phyloP scores from a whole-genome alignment of 352 stramenopile species.

The Pythium brachiatum region DNA sequence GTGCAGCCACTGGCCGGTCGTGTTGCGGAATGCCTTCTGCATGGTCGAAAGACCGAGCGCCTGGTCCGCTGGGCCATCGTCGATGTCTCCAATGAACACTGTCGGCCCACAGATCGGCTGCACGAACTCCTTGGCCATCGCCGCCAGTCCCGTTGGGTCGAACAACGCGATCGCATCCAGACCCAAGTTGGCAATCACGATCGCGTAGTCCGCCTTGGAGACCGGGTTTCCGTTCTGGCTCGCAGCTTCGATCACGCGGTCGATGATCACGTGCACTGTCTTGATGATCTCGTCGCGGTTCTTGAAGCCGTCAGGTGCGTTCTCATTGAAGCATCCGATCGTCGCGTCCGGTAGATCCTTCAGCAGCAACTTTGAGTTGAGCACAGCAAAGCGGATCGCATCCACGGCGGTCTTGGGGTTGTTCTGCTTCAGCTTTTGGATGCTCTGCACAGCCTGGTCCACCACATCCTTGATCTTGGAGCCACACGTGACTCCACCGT shows the following conservation, averaged over 20 bases:
- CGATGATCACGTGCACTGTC: conserved; percentile 42
- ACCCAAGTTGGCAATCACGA: conserved; percentile 39
- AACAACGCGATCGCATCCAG: conserved; percentile 43
- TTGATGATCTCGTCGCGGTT: conserved; percentile 39
- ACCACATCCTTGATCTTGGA: conserved; percentile 44
- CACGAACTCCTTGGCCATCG: conserved; percentile 42
- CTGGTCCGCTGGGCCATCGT: conserved; percentile 38
- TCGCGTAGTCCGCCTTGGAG: conserved; percentile 32
- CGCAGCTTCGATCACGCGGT: conserved; percentile 42
- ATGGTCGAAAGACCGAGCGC: conserved; percentile 41
- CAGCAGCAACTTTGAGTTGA: conserved; percentile 40
- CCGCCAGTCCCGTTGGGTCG: conserved; percentile 39
- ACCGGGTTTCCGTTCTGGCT: conserved; percentile 35
- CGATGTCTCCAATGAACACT: conserved; percentile 43
- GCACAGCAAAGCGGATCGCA: conserved; percentile 39
- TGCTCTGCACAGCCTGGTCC: conserved; percentile 39
- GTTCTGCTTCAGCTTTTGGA: conserved; percentile 39
- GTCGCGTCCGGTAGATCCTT: conserved; percentile 44
- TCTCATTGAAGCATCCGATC: conserved; percentile 35
- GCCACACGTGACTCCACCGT: conserved; percentile 36
- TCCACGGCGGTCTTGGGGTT: conserved; percentile 30
- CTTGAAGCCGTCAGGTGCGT: neutral
- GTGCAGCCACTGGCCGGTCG: conserved; percentile 36
- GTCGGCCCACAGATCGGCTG: conserved; percentile 56
- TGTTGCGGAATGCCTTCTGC: conserved; percentile 40